These are phyloP conservation scores for Eimeria tenella DNA, from an alignment of 169 alveolate genomes.

Conservation along the genomic window DNA sequence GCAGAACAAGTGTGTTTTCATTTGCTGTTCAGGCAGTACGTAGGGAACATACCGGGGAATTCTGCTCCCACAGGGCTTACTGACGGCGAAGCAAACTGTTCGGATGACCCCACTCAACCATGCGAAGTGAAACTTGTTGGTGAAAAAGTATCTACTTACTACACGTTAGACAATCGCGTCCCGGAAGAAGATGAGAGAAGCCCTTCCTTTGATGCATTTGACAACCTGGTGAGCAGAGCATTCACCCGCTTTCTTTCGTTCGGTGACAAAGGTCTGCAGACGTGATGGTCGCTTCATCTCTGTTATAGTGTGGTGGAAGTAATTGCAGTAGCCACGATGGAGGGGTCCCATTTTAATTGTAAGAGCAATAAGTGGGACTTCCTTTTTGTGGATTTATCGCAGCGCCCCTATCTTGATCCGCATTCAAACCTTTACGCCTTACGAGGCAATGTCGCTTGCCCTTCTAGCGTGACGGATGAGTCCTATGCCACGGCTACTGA, in stretches of 20 bases:
- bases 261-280: background rate
- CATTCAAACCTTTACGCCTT: conserved; percentile 20
- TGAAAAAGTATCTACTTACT: conserved; percentile 1
- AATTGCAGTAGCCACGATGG: no score
- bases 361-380: background rate
- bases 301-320: no score
- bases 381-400: background rate
- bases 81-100: conserved; percentile 3
- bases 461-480: conserved; percentile 49
- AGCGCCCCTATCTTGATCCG: conserved; percentile 21
- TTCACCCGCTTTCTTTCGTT: background rate
- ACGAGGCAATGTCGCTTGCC: conserved; percentile 47
- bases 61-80: conserved; percentile 49
- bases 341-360: no score
- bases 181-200: conserved; percentile 34
- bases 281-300: no score
- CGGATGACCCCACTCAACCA: background rate
- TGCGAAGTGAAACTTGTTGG: conserved; percentile 7
- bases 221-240: conserved; percentile 16
- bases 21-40: conserved; percentile 44
- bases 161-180: conserved; percentile 41
- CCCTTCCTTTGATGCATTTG: conserved; percentile 66
- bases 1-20: background rate
- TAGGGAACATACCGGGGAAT: conserved; percentile 46
- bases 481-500: conserved; percentile 9